Evolutionary conservation across 2,329 filamentous ascomycete genomes (phyloP).

Genomic region (Lasiodiplodia sp.): DNA sequence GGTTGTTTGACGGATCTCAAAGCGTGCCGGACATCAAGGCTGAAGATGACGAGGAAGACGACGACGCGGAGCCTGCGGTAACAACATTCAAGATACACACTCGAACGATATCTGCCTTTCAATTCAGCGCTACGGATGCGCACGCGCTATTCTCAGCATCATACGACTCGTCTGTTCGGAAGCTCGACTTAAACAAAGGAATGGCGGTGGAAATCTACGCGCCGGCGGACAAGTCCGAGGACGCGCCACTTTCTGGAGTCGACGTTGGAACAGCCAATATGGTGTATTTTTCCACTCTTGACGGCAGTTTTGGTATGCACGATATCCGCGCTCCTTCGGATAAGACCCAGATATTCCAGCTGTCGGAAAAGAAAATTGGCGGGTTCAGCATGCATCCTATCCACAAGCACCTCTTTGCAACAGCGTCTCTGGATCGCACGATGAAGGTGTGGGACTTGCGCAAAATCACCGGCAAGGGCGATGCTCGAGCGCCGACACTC

Average conservation of each 20-base stretch:
- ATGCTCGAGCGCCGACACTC: constrained; percentile 68
- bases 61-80: constrained; percentile 76
- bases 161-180: constrained; percentile 91
- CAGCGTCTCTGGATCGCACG: constrained; percentile 87
- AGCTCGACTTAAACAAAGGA: constrained; percentile 82
- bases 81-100: constrained; percentile 90
- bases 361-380: constrained; percentile 94
- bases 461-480: constrained; percentile 72
- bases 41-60: constrained; percentile 70
- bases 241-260: constrained; percentile 82
- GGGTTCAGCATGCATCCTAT: constrained; percentile 86
- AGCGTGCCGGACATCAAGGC: constrained; percentile 58
- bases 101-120: constrained; percentile 84
- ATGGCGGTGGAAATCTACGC: constrained; percentile 83
- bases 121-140: constrained; percentile 75
- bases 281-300: constrained; percentile 86
- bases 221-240: constrained; percentile 71
- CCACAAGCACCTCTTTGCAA: constrained; percentile 83
- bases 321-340: constrained; percentile 71
- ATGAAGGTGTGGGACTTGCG: constrained; percentile 93
- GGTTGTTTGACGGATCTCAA: constrained; percentile 89
- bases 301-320: constrained; percentile 80
- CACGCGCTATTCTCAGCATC: constrained; percentile 84
- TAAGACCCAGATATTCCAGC: constrained; percentile 70
- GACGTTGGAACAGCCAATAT: constrained; percentile 77